Evolutionary conservation across 78 protist genomes (phyloP).

Genomic region (Capsaspora owczarzaki): DNA sequence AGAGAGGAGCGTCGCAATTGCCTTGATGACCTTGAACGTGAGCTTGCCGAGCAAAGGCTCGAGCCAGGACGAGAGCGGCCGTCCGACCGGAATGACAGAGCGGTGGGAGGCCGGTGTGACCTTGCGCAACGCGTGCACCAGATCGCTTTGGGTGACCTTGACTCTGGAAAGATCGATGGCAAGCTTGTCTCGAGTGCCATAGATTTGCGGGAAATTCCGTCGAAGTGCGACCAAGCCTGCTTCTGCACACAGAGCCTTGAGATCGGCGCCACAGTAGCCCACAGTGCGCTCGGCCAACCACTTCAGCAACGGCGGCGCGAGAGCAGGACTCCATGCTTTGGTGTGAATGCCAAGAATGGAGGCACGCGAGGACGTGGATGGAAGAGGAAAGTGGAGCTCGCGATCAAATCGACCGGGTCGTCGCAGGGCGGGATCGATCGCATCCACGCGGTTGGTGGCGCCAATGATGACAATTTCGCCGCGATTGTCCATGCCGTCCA

Average conservation of each 20-base stretch:
- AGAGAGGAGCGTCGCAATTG: not conserved
- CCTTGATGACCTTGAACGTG: not conserved
- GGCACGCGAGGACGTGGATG: constrained; percentile 24
- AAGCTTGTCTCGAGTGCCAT: not conserved
- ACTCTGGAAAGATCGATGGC: not conserved
- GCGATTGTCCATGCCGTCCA: constrained; percentile 86
- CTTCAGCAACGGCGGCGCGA: constrained; percentile 1
- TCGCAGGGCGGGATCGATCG: constrained; percentile 90
- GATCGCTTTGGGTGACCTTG: not conserved
- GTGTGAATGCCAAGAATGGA: not conserved
- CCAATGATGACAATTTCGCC: constrained; percentile 82
- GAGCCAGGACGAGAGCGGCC: not conserved
- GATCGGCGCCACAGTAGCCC: constrained; percentile 79
- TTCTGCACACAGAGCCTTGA: constrained; percentile 69
- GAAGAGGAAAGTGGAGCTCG: constrained; percentile 79
- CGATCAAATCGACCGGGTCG: constrained; percentile 93
- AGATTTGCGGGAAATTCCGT: constrained; percentile 1
- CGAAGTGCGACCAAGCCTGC: constrained; percentile 67
- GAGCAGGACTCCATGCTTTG: constrained; percentile 6
- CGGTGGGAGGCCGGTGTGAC: not conserved
- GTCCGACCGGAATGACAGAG: not conserved
- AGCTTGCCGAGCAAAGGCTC: not conserved
- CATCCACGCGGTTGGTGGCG: constrained; percentile 88
- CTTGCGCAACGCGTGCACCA: not conserved
- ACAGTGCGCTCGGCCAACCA: constrained; percentile 30